Conservation (phyloP, 768 basidiomycete genomes). For the Podaxis carcinomalis region DNA sequence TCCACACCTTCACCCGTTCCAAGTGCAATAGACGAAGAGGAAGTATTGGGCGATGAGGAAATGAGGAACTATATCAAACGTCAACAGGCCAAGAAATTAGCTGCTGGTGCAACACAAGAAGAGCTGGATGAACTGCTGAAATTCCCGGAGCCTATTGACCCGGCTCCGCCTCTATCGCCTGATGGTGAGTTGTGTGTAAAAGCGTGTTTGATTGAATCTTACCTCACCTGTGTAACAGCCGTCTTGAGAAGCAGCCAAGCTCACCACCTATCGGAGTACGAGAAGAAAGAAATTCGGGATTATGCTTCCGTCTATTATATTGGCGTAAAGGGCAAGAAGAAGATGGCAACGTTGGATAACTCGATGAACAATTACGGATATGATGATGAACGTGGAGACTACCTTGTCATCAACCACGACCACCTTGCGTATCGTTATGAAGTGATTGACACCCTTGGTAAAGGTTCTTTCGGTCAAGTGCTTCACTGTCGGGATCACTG, state of each 20-base stretch:
- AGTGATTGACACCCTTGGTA: conserved; percentile 86
- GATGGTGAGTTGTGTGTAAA: conserved; percentile 47
- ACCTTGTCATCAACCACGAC: conserved; percentile 83
- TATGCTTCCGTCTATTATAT: conserved; percentile 80
- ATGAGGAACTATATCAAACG: conserved; percentile 93
- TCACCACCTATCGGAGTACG: conserved; percentile 79
- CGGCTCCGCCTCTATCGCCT: conserved; percentile 61
- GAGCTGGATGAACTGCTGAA: conserved; percentile 84
- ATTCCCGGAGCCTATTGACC: conserved; percentile 88
- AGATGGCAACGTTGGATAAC: conserved; percentile 67
- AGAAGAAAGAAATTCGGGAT: conserved; percentile 88
- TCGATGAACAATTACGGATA: conserved; percentile 89
- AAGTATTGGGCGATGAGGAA: conserved; percentile 89
- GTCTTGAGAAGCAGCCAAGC: conserved; percentile 63
- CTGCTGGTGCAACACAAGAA: conserved; percentile 77
- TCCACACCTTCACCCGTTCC: conserved; percentile 85
- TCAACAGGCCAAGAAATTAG: conserved; percentile 84
- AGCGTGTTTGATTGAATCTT: neutral
- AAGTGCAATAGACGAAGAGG: conserved; percentile 78
- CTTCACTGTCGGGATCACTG: conserved; percentile 92
- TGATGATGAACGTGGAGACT: conserved; percentile 98
- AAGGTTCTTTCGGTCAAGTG: conserved; percentile 98
- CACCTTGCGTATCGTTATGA: conserved; percentile 98
- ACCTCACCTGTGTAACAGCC: conserved; percentile 24
- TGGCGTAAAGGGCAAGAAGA: conserved; percentile 81